Base-by-base conservation (phyloP, 2,329 filamentous ascomycete genomes). In the Aspergillus jensenii region DNA sequence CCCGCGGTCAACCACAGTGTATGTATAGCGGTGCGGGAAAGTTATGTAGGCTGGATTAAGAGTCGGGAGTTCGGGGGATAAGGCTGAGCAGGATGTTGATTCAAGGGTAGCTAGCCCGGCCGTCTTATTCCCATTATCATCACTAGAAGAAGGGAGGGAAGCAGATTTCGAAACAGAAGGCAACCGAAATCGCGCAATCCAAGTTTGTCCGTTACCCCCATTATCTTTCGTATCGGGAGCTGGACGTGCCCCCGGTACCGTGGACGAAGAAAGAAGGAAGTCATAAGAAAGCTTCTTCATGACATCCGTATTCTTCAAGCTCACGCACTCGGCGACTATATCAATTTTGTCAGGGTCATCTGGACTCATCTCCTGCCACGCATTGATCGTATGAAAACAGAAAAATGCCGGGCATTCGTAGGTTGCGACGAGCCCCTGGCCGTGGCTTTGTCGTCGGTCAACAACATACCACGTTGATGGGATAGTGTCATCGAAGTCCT, bases 351-450 rank as follows among this genome's bases (percentile, higher is more conserved):
- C 71, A 0, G 67, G 59, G 0, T 66, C 62, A 2, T 68, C 52
- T 25, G 70, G 53, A 0, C 73, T 77, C 0, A 72, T 64, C 61
- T 90, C 83, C 66, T 93, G 89, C 70, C 87, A 95, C 0, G 90
- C 84, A 64, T 96, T 96, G 68, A 91, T 79, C 0, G 84, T 85
- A 74, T 96, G 91, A 72, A 96, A 96, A 73, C 86, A 88, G 78
- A 93, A 96, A 47, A 87, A 87, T 0, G 89, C 82, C 0, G 84
- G 81, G 15, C 84, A 88, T 17, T 87, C 82, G 66, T 89, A 93
- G 2, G 81, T 84, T 7, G 85, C 87, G 0, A 95, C 81, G 0
- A 95, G 76, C 0, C 90, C 90, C 48, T 80, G 79, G 4, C 80
- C 82, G 79, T 74, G 3, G 7, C 4, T 70, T 79, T 69, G 1